Conservation (phyloP, 2,329 filamentous ascomycete genomes). For the Fusarium anthophilum region DNA sequence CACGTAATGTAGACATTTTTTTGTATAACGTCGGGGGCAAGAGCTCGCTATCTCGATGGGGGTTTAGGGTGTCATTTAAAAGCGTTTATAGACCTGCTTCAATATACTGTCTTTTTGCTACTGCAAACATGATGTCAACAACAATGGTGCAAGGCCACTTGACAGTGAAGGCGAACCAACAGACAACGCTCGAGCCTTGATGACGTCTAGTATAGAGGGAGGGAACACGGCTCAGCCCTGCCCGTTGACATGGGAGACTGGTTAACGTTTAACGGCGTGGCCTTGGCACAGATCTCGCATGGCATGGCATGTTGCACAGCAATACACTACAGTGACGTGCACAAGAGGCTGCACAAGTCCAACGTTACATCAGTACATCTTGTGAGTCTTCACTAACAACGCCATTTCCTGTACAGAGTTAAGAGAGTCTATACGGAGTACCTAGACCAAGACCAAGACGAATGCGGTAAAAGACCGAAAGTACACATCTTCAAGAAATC, state of each 20-base stretch:
- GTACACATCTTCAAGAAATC: background rate
- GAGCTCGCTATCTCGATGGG: constrained; percentile 20
- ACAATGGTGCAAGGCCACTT: background rate
- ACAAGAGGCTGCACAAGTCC: background rate
- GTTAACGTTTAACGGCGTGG: constrained; percentile 9
- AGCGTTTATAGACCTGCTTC: constrained; percentile 35
- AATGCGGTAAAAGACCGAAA: background rate
- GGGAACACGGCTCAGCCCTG: constrained; percentile 4
- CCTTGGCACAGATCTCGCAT: constrained; percentile 11
- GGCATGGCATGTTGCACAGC: constrained; percentile 8
- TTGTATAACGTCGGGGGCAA: constrained; percentile 23
- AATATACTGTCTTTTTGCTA: constrained; percentile 9
- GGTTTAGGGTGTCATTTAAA: constrained; percentile 30
- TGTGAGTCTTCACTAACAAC: background rate
- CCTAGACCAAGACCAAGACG: background rate
- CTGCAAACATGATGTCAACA: background rate
- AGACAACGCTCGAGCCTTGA: constrained; percentile 7
- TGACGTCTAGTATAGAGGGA: constrained; percentile 3
- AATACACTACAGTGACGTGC: background rate
- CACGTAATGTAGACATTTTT: constrained; percentile 35
- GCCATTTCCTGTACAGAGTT: background rate
- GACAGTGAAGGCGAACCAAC: background rate
- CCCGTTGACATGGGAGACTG: background rate
- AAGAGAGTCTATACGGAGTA: too few relatives aligned
- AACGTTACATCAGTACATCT: constrained; percentile 8